Conservation (phyloP, 345 rosid genomes). For the Erysimum cheiranthoides region DNA sequence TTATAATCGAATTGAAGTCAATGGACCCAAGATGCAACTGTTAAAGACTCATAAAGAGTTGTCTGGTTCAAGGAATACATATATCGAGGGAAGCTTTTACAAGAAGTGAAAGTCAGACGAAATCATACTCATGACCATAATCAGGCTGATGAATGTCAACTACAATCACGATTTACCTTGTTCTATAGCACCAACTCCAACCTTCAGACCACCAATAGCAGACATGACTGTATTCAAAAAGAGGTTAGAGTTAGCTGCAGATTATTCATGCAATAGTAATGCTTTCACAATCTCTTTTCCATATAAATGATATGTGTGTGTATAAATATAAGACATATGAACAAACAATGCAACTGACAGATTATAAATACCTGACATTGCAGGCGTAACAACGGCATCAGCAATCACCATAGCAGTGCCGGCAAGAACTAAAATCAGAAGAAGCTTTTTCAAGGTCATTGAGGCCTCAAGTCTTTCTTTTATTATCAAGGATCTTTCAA, state of each 20-base stretch:
- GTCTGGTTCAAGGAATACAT: neutral
- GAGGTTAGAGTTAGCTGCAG: slow-evolving; percentile 27
- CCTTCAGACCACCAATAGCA: slow-evolving; percentile 95
- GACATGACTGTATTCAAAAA: slow-evolving; percentile 75
- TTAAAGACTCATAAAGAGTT: neutral
- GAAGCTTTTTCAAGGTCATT: slow-evolving; percentile 75
- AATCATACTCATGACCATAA: slow-evolving; percentile 8
- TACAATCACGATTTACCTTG: slow-evolving; percentile 58
- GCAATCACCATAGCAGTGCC: slow-evolving; percentile 99
- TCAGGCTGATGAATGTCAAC: slow-evolving; percentile 16
- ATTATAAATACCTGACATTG: slow-evolving; percentile 85
- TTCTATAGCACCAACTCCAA: slow-evolving; percentile 67
- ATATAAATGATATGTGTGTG: neutral
- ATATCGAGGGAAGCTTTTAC: slow-evolving; percentile 22
- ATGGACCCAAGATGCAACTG: slow-evolving; percentile 25
- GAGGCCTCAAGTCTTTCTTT: slow-evolving; percentile 93
- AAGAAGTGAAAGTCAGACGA: slow-evolving; percentile 20
- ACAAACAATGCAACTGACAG: neutral
- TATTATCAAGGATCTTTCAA: slow-evolving; percentile 90
- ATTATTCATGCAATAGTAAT: neutral
- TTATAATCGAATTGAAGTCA: slow-evolving; percentile 4
- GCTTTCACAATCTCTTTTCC: slow-evolving; percentile 3
- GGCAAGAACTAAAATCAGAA: slow-evolving; percentile 85
- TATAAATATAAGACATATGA: neutral
- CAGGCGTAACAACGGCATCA: slow-evolving; percentile 97